Base-by-base conservation (phyloP, 1,284 basidiomycete genomes). In the Boletus albobrunnescens region DNA sequence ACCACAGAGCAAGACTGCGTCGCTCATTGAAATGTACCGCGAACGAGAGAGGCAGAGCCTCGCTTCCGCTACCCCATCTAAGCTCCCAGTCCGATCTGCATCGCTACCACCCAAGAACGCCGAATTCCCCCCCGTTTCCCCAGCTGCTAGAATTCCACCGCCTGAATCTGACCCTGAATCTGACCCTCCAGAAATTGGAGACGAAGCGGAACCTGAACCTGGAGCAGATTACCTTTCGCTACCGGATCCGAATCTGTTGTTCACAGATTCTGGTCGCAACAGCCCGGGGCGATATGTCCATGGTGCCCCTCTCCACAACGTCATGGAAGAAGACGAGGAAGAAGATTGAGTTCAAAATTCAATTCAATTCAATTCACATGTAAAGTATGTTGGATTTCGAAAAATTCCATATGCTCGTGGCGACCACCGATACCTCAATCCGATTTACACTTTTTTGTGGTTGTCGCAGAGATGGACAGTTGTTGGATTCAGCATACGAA, bases 221-320 rank as follows among this genome's bases (percentile, higher is more conserved):
- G 56, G 44, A 6, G 36, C 22, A 19, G 60, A 62, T 1, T 58
- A 52, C 31, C 17, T 65, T 22, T 37, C 69, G 3, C 68, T 70
- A 7, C 59, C 56, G 1, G 51, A 68, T 6, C 55, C 59, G 0
- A 49, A 66, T 3, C 22, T 58, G n/a, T 55, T 71, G 14, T 70
- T 70, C 17, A 64, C 74, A 53, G 71, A 82, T 49, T 58, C 76
- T 47, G 74, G 83, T 44, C 62, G 77, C 51, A 68, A 72, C 11
- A 86, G 82, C 58, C 89, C 90, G 6, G 78, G 71, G 31, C 78
- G 89, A 42, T 93, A 94, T 61, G 70, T 88, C 27, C 91, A 94
- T 61, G 91, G 91, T 28, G 87, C 87, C 22, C 91, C 91, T 22
- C 71, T 94, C 58, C 87, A 92, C 53, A 91, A 91, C 56, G 88